Conservation (phyloP, 805 yeast genomes). For the Nematodospora valgi region DNA sequence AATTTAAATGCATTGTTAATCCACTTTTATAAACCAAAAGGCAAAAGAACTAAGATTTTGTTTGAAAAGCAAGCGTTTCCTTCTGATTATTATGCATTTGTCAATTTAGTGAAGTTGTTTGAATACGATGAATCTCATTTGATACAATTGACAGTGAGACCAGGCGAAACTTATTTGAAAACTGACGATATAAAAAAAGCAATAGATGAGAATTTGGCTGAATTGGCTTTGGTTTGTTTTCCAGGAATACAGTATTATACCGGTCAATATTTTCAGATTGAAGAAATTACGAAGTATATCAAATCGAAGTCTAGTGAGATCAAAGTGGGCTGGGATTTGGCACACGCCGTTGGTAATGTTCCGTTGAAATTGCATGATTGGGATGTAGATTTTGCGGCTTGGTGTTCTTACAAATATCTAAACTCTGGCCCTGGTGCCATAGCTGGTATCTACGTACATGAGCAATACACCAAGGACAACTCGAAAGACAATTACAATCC, state of each 20-base stretch:
- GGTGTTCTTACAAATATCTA: slow-evolving; percentile 91
- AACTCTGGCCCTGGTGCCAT: slow-evolving; percentile 94
- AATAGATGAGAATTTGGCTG: slow-evolving; percentile 55
- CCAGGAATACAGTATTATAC: slow-evolving; percentile 92
- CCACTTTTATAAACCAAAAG: slow-evolving; percentile 70
- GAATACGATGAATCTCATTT: slow-evolving; percentile 54
- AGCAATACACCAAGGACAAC: slow-evolving; percentile 35
- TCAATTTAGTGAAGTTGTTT: slow-evolving; percentile 64
- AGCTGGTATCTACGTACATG: slow-evolving; percentile 81
- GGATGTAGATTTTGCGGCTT: slow-evolving; percentile 89
- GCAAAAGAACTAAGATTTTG: slow-evolving; percentile 60
- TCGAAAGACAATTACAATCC: slow-evolving; percentile 43
- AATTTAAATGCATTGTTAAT: slow-evolving; percentile 73
- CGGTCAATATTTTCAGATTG: slow-evolving; percentile 82
- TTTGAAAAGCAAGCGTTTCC: slow-evolving; percentile 91
- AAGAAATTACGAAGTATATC: slow-evolving; percentile 61
- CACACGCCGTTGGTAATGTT: slow-evolving; percentile 92
- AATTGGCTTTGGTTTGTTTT: slow-evolving; percentile 69
- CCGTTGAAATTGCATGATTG: slow-evolving; percentile 76
- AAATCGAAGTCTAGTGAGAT: slow-evolving; percentile 41
- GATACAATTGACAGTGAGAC: slow-evolving; percentile 61
- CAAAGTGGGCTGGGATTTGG: slow-evolving; percentile 89
- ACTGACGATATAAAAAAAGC: slow-evolving; percentile 60
- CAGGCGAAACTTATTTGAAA: slow-evolving; percentile 51
- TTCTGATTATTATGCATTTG: slow-evolving; percentile 83